These are phyloP conservation scores for Cladosporium sp. DNA, from an alignment of 2,329 filamentous ascomycete genomes.

Conservation along the genomic window DNA sequence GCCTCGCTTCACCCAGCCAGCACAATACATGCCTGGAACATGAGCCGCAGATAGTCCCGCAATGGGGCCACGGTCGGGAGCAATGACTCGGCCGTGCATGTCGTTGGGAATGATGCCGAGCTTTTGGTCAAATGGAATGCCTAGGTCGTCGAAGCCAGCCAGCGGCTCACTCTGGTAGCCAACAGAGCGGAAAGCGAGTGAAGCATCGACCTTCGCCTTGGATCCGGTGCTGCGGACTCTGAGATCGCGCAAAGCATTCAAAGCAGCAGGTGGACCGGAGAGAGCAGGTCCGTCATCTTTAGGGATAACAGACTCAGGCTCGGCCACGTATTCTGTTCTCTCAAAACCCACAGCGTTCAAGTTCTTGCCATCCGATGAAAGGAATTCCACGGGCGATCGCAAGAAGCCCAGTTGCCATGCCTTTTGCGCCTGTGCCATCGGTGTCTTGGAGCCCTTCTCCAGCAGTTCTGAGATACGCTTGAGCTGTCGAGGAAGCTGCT, in stretches of 20 bases:
- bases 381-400: slow-evolving; percentile 73
- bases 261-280: slow-evolving; percentile 19
- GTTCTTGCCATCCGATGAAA: slow-evolving; percentile 50
- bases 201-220: slow-evolving; percentile 57
- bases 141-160: slow-evolving; percentile 70
- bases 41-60: slow-evolving; percentile 49
- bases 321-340: slow-evolving; percentile 42
- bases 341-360: slow-evolving; percentile 71
- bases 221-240: slow-evolving; percentile 36
- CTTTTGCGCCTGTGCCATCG: slow-evolving; percentile 55
- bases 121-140: slow-evolving; percentile 74
- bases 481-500: slow-evolving; percentile 71
- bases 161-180: slow-evolving; percentile 85
- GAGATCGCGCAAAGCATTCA: slow-evolving; percentile 35
- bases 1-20: slow-evolving; percentile 94
- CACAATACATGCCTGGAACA: slow-evolving; percentile 80
- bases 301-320: slow-evolving; percentile 15
- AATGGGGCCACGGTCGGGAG: slow-evolving; percentile 43
- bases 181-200: slow-evolving; percentile 86
- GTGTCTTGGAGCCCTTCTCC: slow-evolving; percentile 67
- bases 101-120: slow-evolving; percentile 83
- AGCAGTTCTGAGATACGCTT: slow-evolving; percentile 80
- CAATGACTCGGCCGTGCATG: slow-evolving; percentile 69
- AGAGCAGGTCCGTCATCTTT: slow-evolving; percentile 14
- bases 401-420: slow-evolving; percentile 87